A percentile compares a stretch with the other conserved stretches of the same genome.
Evolutionary conservation across 345 rosid genomes (phyloP).

Genomic region (Litchi chinensis): DNA sequence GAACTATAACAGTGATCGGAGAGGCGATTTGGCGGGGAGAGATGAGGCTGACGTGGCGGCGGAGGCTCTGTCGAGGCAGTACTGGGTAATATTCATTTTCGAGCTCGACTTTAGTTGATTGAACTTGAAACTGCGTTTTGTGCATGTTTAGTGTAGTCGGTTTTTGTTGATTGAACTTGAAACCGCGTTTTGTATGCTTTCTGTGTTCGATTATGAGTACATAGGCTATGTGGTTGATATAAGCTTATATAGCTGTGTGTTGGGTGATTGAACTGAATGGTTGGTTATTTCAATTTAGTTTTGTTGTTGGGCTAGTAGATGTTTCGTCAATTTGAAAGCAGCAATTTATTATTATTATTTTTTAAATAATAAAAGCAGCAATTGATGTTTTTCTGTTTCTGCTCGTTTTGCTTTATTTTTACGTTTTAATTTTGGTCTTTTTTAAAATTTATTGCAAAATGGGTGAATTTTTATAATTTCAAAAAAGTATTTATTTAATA

Average conservation of each 20-base stretch:
- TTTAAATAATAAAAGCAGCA: too few species aligned
- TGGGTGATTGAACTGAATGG: not conserved
- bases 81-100: slow-evolving; percentile 69
- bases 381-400: not conserved
- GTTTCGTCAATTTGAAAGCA: not conserved
- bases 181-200: not conserved
- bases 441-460: not conserved
- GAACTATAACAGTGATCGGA: slow-evolving; percentile 33
- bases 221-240: not conserved
- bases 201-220: not conserved
- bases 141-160: not conserved
- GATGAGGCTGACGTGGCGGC: slow-evolving; percentile 62
- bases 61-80: slow-evolving; percentile 79
- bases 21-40: slow-evolving; percentile 49
- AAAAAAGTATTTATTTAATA: not conserved
- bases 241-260: too few species aligned
- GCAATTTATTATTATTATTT: too few species aligned
- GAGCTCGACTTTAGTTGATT: slow-evolving; percentile 23
- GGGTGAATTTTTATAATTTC: not conserved
- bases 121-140: not conserved
- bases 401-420: not conserved
- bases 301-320: not conserved
- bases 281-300: not conserved
- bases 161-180: slow-evolving; percentile 1
- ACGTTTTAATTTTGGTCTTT: not conserved